These are phyloP conservation scores for Irpex sp. DNA, from an alignment of 1,284 basidiomycete species.

Conservation along the genomic window DNA sequence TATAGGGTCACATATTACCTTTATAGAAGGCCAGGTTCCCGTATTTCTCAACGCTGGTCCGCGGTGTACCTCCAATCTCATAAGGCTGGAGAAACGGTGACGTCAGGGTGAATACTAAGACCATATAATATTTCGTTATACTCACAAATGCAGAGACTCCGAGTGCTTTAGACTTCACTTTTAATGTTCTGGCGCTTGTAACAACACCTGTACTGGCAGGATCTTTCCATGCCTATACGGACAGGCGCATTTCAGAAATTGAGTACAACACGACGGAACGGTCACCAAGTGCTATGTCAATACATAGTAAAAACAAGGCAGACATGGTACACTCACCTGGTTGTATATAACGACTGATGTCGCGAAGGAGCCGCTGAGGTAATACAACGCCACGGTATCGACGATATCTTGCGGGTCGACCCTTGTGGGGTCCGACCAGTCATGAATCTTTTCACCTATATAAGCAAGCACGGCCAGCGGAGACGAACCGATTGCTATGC, in stretches of 20 bases:
- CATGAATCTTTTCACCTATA: slow-evolving; percentile 19
- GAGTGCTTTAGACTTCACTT: background rate
- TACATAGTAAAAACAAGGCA: no score
- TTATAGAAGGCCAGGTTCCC: background rate
- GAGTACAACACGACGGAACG: no score
- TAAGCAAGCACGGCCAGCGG: slow-evolving; percentile 21
- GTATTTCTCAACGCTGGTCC: background rate
- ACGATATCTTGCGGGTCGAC: background rate
- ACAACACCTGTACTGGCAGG: background rate
- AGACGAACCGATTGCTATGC: slow-evolving; percentile 10
- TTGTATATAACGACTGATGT: slow-evolving; percentile 17
- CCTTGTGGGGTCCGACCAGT: background rate
- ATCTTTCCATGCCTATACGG: background rate
- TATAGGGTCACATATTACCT: background rate
- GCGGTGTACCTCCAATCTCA: background rate
- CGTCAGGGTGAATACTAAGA: no score
- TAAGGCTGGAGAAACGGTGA: background rate
- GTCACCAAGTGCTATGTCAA: slow-evolving; percentile 6
- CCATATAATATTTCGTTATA: background rate
- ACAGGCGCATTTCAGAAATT: no score
- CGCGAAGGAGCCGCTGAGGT: slow-evolving; percentile 16
- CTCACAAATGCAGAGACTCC: background rate
- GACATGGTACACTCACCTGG: slow-evolving; percentile 11
- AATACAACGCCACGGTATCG: slow-evolving; percentile 23
- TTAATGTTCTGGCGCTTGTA: background rate